Evolutionary conservation across 306 rosid species (phyloP).

Genomic region (Cicer chorassanicum): DNA sequence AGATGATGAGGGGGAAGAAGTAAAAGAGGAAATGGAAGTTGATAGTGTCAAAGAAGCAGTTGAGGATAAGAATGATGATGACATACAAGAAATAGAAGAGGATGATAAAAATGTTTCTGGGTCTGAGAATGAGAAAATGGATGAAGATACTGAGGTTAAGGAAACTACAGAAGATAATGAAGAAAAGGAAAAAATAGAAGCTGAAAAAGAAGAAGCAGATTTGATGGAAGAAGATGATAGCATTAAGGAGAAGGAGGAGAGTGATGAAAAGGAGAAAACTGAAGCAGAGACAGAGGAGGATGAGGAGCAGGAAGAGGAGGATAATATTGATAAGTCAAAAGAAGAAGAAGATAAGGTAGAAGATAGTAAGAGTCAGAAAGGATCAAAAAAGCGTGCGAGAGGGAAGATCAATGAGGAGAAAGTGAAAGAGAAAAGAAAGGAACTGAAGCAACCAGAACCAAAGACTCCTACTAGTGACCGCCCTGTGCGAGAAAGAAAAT

Average conservation of each 20-base stretch:
- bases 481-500: constrained; percentile 93
- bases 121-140: constrained; percentile 43
- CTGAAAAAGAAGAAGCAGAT: constrained; percentile 51
- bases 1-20: constrained; percentile 27
- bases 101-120: constrained; percentile 46
- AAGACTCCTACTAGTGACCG: constrained; percentile 83
- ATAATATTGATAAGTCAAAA: constrained; percentile 40
- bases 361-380: constrained; percentile 55
- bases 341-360: constrained; percentile 49
- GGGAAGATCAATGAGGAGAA: constrained; percentile 52
- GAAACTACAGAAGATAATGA: constrained; percentile 48
- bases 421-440: constrained; percentile 56
- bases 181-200: constrained; percentile 50
- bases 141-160: constrained; percentile 45
- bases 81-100: constrained; percentile 48
- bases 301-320: constrained; percentile 27
- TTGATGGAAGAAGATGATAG: constrained; percentile 53
- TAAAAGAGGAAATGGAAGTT: constrained; percentile 20
- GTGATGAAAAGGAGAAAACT: constrained; percentile 39
- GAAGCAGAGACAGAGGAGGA: constrained; percentile 42
- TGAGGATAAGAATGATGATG: constrained; percentile 37
- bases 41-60: constrained; percentile 48
- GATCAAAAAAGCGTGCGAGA: constrained; percentile 57
- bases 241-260: constrained; percentile 31
- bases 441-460: constrained; percentile 61